Percentiles rank a stretch among this genome's conserved stretches.
Evolutionary conservation across 768 basidiomycete genomes (phyloP).

Genomic region (Suillus tomentosus): DNA sequence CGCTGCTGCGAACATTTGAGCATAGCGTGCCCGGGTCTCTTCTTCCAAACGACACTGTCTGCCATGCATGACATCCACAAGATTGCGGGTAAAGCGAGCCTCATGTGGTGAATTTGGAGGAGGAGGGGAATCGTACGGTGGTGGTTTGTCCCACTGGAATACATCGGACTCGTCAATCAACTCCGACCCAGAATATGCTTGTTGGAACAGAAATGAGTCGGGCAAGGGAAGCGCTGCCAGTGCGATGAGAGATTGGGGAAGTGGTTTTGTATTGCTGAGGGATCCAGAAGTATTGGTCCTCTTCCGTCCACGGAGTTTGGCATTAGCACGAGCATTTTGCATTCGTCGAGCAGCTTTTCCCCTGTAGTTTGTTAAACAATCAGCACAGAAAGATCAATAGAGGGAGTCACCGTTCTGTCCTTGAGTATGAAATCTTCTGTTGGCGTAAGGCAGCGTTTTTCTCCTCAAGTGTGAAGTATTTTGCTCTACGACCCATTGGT

Average conservation of each 20-base stretch:
- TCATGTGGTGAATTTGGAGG: slow-evolving; percentile 5
- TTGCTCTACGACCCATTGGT: slow-evolving; percentile 6
- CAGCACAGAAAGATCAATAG: neutral
- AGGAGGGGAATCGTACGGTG: slow-evolving; percentile 11
- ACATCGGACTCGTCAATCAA: slow-evolving; percentile 7
- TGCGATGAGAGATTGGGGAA: slow-evolving; percentile 1
- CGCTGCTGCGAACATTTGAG: neutral
- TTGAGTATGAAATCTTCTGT: slow-evolving; percentile 4
- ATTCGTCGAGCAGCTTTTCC: neutral
- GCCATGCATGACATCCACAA: slow-evolving; percentile 10
- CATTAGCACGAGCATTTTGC: slow-evolving; percentile 2
- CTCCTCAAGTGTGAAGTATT: slow-evolving; percentile 5
- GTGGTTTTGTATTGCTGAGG: neutral
- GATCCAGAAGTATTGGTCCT: neutral
- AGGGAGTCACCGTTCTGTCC: neutral
- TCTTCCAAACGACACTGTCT: slow-evolving; percentile 1
- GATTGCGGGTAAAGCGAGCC: slow-evolving; percentile 4
- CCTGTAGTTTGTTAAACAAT: slow-evolving; percentile 5
- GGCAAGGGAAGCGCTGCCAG: slow-evolving; percentile 6
- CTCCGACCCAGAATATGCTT: neutral
- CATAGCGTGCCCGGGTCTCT: neutral
- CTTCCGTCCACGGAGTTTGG: neutral
- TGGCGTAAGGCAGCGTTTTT: neutral
- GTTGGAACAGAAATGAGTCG: slow-evolving; percentile 1
- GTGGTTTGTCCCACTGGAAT: neutral